Percentiles rank a stretch among this genome's conserved stretches.
phyloP scores from a whole-genome alignment of 306 rosid genomes.

The Dalbergia cultrata region DNA sequence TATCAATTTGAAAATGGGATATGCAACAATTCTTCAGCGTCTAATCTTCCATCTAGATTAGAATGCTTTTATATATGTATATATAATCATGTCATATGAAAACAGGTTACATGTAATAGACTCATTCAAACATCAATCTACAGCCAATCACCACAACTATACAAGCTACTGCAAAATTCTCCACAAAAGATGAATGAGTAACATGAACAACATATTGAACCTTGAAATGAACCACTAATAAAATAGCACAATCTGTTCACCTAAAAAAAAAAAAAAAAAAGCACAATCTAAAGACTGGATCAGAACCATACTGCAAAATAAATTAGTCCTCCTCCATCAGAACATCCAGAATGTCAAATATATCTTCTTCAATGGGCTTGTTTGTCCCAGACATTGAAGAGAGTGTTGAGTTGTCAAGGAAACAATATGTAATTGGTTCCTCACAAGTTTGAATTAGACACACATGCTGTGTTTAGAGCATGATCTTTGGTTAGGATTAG shows the following conservation, averaged over 20 bases:
- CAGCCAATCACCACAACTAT: not conserved
- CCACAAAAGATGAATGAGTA: not conserved
- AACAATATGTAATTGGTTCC: slow-evolving; percentile 15
- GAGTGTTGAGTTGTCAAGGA: slow-evolving; percentile 52
- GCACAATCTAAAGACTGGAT: slow-evolving; percentile 2
- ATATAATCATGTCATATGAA: not conserved
- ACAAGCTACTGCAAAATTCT: not conserved
- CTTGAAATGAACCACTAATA: not conserved
- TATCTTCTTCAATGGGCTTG: slow-evolving; percentile 82
- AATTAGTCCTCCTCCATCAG: slow-evolving; percentile 83
- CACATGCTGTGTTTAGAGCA: too few species aligned
- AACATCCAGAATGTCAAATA: slow-evolving; percentile 83
- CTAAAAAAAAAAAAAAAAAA: too few species aligned
- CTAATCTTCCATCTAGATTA: not conserved
- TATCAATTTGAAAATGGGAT: not conserved
- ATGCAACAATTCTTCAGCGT: slow-evolving; percentile 7
- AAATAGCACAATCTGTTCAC: not conserved
- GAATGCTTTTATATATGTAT: not conserved
- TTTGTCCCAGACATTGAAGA: slow-evolving; percentile 64
- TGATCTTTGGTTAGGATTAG: not conserved
- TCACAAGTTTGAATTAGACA: not conserved
- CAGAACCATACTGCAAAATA: slow-evolving; percentile 52
- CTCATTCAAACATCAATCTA: not conserved
- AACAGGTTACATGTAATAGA: not conserved
- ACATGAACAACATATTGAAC: not conserved